phyloP scores from a whole-genome alignment of 2,329 filamentous ascomycete species.

The Phialophora tarda region DNA sequence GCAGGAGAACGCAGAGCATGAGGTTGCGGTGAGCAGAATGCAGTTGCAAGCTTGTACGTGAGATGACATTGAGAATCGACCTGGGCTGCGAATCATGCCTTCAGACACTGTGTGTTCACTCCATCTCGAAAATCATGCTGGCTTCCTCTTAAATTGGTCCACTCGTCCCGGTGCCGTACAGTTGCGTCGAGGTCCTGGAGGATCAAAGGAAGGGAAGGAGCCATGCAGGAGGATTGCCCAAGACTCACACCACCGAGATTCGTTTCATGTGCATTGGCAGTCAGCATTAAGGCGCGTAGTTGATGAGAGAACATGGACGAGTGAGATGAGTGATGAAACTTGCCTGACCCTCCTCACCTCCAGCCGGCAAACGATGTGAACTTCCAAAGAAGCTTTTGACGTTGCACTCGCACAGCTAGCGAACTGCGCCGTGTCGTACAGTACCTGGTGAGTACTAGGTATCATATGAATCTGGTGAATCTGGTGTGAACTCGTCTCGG shows the following conservation, averaged over 20 bases:
- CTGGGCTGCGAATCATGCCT: not conserved
- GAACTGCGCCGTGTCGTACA: not conserved
- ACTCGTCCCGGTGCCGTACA: not conserved
- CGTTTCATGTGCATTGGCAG: conserved; percentile 4
- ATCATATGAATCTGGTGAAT: not conserved
- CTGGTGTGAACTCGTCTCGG: not conserved
- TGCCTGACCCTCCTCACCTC: not conserved
- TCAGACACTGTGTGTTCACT: not conserved
- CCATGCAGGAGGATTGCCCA: conserved; percentile 3
- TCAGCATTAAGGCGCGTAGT: not conserved
- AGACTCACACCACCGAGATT: not conserved
- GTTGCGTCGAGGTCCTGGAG: not conserved
- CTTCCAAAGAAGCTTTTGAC: not conserved
- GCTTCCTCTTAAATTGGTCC: not conserved
- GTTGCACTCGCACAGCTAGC: not conserved
- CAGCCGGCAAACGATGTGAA: not conserved
- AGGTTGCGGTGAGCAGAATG: not conserved
- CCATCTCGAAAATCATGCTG: not conserved
- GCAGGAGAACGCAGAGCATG: not conserved
- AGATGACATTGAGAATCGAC: not conserved
- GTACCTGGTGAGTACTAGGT: no score
- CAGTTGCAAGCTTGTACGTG: not conserved
- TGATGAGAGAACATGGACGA: not conserved
- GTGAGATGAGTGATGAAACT: not conserved
- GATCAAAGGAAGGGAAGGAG: not conserved